Evolutionary conservation across 805 yeast species (phyloP), one percentile per base, ranked within the genome.

Genomic region (Dipodascus albidus): DNA sequence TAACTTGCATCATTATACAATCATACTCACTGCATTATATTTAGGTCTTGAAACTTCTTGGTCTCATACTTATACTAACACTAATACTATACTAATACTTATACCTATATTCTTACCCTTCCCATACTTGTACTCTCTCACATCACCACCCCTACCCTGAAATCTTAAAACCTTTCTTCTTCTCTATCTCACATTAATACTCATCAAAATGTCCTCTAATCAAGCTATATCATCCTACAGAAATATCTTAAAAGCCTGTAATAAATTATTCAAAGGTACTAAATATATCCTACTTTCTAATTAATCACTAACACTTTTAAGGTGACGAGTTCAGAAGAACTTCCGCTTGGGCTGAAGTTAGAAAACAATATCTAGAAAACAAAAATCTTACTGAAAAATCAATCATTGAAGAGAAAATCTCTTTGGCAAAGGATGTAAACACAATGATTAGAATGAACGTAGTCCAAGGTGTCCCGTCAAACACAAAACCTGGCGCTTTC

Each of bases 101-200:
- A n/a, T n/a, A n/a, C n/a, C n/a, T n/a, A n/a, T n/a, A n/a, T n/a
- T n/a, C n/a, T n/a, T n/a, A n/a, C n/a, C n/a, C n/a, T n/a, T n/a
- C n/a, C n/a, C n/a, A n/a, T n/a, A n/a, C n/a, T n/a, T n/a, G n/a
- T n/a, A n/a, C n/a, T n/a, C n/a, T n/a, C n/a, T n/a, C n/a, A n/a
- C n/a, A n/a, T n/a, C n/a, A n/a, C n/a, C n/a, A 38, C 44, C 44
- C 44, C 15, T 38, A 38, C 44, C 44, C 44, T 38, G 44, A n/a
- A 38, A 38, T 38, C 20, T 14, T 38, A 14, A 38, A 38, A 38
- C 17, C 15, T 38, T 14, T 38, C n/a, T 14, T 4, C n/a, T 38
- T 6, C 6, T 6, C 33, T 27, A 27, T 27, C 11, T 27, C 33
- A 6, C 9, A 6, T 11, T 6, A 27, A 27, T 11, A 11, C 33